Base-by-base conservation (phyloP, 2,329 filamentous ascomycete species). In the Fusarium hostae region DNA sequence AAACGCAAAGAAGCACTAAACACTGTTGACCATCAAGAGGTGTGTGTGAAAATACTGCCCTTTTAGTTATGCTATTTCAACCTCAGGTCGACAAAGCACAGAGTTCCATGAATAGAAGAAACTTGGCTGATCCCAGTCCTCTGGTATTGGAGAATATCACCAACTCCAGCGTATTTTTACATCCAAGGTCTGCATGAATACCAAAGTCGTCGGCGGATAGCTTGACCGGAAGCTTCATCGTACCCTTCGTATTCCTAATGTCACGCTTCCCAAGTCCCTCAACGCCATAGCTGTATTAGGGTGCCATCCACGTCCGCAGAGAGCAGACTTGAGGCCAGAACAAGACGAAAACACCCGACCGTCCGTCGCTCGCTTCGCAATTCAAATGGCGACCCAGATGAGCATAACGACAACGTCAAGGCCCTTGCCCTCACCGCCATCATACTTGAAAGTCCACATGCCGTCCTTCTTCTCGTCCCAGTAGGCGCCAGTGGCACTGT, bases 391-490 rank as follows among this genome's bases (percentile, higher is more conserved):
- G 74, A 96, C 89, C 93, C 93, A 96, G 80, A 95, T 93, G 75
- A 92, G 85, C 84, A 90, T 91, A 77, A 92, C 86, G 61, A 92
- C 89, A 55, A 92, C 88, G 75, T 92, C 90, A 81, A 92, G 85
- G 40, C 90, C 90, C 84, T 90, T 91, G 77, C 81, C 83, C 80
- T 90, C 88, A 66, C 88, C 88, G 63, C 88, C 88, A 76, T 94
- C 92, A 80, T 91, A 95, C 86, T 96, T 96, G 85, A 92, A 94
- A 76, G 90, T 94, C 92, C 92, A 96, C 88, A 95, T 95, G 75
- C 93, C 93, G 78, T 96, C 93, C 82, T 92, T 94, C 85, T 94
- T 93, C 84, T 94, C 93, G 82, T 96, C 94, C 93, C 93, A 96
- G 86, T 92, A 96, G 37, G 93, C 94, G 52, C 93, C 93, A 47